Evolutionary conservation across 371 early-diverging fungal species (phyloP).

Genomic region (Apophysomyces elegans): DNA sequence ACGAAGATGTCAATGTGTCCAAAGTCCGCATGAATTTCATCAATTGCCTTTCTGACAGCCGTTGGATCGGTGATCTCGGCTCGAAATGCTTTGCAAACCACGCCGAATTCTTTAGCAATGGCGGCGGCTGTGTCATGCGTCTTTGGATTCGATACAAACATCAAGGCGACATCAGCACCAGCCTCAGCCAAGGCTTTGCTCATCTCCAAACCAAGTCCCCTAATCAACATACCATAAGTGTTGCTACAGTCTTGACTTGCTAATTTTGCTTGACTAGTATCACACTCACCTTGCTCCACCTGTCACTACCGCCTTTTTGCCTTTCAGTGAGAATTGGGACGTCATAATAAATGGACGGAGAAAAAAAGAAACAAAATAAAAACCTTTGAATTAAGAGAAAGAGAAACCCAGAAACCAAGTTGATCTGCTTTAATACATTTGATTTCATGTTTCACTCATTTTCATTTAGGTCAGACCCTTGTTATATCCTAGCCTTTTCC

Average conservation of each 20-base stretch:
- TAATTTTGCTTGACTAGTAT: not conserved
- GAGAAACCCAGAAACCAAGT: not conserved
- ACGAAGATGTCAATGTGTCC: conserved; percentile 53
- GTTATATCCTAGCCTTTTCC: not conserved
- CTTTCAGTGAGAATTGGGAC: conserved; percentile 47
- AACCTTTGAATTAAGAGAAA: not conserved
- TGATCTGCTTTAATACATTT: not conserved
- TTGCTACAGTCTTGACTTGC: not conserved
- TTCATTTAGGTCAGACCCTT: not conserved
- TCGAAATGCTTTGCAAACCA: conserved; percentile 50
- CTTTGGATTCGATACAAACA: conserved; percentile 50
- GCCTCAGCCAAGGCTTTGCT: conserved; percentile 52
- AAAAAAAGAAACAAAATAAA: conserved; percentile 9
- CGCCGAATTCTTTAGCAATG: conserved; percentile 37
- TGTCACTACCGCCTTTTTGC: conserved; percentile 48
- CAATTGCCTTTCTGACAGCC: conserved; percentile 34
- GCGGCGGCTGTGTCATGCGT: conserved; percentile 45
- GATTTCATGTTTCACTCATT: not conserved
- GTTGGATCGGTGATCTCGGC: conserved; percentile 39
- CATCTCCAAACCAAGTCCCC: conserved; percentile 53
- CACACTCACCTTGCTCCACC: conserved; percentile 47
- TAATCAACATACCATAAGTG: not conserved
- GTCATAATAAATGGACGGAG: conserved; percentile 16
- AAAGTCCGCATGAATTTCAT: conserved; percentile 46
- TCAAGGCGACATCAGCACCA: conserved; percentile 53